Evolutionary conservation across 2,329 filamentous ascomycete species (phyloP), one percentile per base, ranked within the genome.

Genomic region (Fusarium cyanostomum): DNA sequence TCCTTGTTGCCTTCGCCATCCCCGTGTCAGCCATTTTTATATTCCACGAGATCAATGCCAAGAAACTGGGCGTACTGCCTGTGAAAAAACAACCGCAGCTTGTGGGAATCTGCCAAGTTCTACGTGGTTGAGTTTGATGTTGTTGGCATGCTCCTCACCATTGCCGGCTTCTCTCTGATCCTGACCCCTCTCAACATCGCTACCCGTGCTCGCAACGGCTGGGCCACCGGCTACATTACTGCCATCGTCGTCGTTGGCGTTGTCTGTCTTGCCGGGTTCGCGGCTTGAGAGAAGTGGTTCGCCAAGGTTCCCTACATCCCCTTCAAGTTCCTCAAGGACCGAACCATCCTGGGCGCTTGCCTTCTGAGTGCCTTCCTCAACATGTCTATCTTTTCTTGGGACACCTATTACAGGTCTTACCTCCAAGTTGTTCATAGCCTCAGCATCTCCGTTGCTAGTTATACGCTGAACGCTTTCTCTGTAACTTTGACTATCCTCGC

Each of bases 121-220:
- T 65, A 67, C 30, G 49, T 68, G 8, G 53, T 68, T n/a, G 62
- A 71, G 44, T 71, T 71, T 39, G 69, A 71, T 16, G 77, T 85
- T 10, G 69, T 84, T 8, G 85, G 84, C 4, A 77, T 85, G 56
- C 64, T 86, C n/a, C 73, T 87, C 39, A 74, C 85, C 55, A 82
- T 83, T 28, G 80, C 77, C 7, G 79, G 82, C 8, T 81, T 84
- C 57, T 79, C 79, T 21, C 76, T 87, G 37, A 77, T 87, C 16
- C 75, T 86, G 83, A 85, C 90, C 3, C 87, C 88, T 0, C 84
- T 90, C 71, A 88, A 81, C 11, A 77, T 90, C n/a, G 67, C 67
- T 16, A 64, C 58, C 3, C 77, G 80, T 21, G 63, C 71, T 3
- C 67, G 77, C 35, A 70, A 80, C 43, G 79, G 79, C 4, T 86